Base-by-base conservation (phyloP, 1,284 basidiomycete species). In the Anthracocystis setariae region DNA sequence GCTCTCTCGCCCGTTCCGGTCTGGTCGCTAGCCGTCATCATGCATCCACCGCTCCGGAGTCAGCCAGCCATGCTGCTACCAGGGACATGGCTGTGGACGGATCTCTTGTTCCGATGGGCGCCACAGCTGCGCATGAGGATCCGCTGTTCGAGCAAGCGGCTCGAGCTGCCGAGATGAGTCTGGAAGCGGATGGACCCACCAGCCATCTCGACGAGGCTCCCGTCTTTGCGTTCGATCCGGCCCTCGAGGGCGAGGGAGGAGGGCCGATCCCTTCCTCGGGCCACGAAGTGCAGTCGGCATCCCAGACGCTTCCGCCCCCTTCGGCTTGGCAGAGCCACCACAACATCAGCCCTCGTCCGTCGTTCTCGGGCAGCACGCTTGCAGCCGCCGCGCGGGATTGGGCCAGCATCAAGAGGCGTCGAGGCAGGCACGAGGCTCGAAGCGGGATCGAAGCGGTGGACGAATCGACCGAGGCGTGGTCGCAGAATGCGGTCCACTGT, bases 361-460 rank as follows among this genome's bases (percentile, higher is more conserved):
- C 63, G 12, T 72, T 72, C 27, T 72, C 62, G 15, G 59, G 55
- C 10, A 72, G 68, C 59, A 72, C 68, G 3, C 51, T 72, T 9
- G 68, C 63, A 9, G 68, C 63, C 8, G 68, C 68, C 2, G 68
- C 68, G 15, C 68, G 68, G 43, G 68, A 72, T 47, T 72, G 68
- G 68, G 50, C 64, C 2, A 60, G 64, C 52, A 66, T 66, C 35
- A 66, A 55, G 33, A 42, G 48, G n/a, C 48, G 64, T 27, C 43
- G 53, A 21, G 48, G 57, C 33, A 50, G 23, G 18, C 35, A 47
- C 23, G 40, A 43, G 35, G 44, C 27, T 2, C 20, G 43, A 24
- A 44, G 50, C 23, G 43, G 50, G 18, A 42, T 29, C 21, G 48
- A 55, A 10, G 43, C 51, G 15, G 15, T 42, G 42, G 23, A 27